A percentile compares a stretch with the other conserved stretches of the same genome.
Evolutionary conservation across 2,329 filamentous ascomycete species (phyloP).

Genomic region (Pestalotiopsis sp.): DNA sequence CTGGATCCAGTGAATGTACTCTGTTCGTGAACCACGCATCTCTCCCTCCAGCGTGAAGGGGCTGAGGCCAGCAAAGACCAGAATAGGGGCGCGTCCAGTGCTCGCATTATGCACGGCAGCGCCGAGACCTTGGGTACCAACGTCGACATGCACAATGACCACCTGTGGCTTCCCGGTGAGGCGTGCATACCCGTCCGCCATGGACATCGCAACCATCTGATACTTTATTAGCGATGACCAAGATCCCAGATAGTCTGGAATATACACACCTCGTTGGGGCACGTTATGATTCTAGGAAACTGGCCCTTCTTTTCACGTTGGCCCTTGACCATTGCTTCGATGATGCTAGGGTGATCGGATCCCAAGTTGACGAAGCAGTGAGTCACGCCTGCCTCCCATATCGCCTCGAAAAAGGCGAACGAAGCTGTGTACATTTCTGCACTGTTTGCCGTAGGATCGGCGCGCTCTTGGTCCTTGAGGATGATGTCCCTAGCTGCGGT

Average conservation of each 20-base stretch:
- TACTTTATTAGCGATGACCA: background rate
- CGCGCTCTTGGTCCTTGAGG: background rate
- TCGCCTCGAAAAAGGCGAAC: constrained; percentile 65
- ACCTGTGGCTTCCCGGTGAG: constrained; percentile 73
- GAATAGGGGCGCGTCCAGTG: constrained; percentile 70
- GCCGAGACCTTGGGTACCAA: constrained; percentile 77
- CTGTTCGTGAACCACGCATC: constrained; percentile 74
- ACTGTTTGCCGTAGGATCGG: constrained; percentile 13
- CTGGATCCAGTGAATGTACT: constrained; percentile 87
- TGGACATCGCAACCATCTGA: constrained; percentile 82
- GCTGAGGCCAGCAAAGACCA: constrained; percentile 78
- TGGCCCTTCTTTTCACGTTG: constrained; percentile 65
- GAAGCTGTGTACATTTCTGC: constrained; percentile 61
- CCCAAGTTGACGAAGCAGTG: constrained; percentile 64
- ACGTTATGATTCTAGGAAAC: constrained; percentile 76
- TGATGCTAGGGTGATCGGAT: constrained; percentile 75
- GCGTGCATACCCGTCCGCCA: constrained; percentile 80
- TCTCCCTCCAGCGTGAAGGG: constrained; percentile 80
- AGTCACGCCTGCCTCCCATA: constrained; percentile 37
- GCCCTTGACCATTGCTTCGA: constrained; percentile 79
- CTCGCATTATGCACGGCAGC: constrained; percentile 81
- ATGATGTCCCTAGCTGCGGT: too few species aligned
- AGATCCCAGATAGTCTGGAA: too few species aligned
- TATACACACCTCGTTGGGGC: constrained; percentile 69
- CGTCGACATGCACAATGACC: constrained; percentile 80